Evolutionary conservation across 208 protist species (phyloP), one percentile per base, ranked within the genome.

Genomic region (Acanthamoeba royreba): DNA sequence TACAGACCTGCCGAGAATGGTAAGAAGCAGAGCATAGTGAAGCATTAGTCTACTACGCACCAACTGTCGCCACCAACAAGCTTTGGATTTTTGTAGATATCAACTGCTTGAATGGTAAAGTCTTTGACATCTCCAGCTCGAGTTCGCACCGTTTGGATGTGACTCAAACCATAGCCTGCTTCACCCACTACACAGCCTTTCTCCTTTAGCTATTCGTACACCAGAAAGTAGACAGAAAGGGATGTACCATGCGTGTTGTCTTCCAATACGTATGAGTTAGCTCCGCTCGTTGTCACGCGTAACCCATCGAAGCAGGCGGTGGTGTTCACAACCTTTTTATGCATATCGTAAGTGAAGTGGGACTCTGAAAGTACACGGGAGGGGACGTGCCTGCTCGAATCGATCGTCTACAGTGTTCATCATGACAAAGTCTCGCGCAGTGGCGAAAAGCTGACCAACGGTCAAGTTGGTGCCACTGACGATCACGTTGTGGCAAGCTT

Each of bases 41-140:
- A n/a, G n/a, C n/a, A n/a, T n/a, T n/a, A n/a, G n/a, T n/a, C n/a
- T n/a, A n/a, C n/a, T n/a, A n/a, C n/a, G n/a, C 35, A 87, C 77
- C 77, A 87, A 25, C 28, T 38, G 31, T 87, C 77, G n/a, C 42
- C 77, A 19, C 15, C 35, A 13, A 87, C 31, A 38, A 45, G 77
- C 25, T 19, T 87, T 22, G 77, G 53, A 33, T 91, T 91, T 53
- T 91, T 66, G 85, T 72, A 91, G n/a, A 91, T 91, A 19, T 91
- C 85, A 4, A 91, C 38, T 28, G 85, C 85, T 53, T 91, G 85
- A 17, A 91, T 4, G 25, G 19, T 63, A 25, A 91, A 91, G 53
- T 91, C 35, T 72, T 61, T 28, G 5, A 53, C 11, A 5, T 72
- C 85, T 72, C 85, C 85, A 35, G 85, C 85, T 46, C 43, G 19